phyloP scores from a whole-genome alignment of 768 basidiomycete genomes.

The Kwoniella pini region DNA sequence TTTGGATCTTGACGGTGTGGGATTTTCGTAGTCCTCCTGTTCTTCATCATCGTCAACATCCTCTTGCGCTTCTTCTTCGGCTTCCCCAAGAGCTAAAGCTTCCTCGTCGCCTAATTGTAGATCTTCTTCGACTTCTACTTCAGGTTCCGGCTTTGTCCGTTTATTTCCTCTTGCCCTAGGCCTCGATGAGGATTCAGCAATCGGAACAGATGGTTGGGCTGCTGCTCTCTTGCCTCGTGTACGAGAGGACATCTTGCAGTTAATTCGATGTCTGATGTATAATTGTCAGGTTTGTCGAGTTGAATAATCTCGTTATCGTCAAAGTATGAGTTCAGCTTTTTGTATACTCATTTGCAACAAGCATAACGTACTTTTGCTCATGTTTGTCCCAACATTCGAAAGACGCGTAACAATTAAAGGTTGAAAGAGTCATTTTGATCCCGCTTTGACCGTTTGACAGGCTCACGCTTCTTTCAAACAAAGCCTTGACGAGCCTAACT shows the following conservation, averaged over 20 bases:
- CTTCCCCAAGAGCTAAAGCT: slow-evolving; percentile 24
- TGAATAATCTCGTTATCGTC: too few relatives aligned
- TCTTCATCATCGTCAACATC: slow-evolving; percentile 25
- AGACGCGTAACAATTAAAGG: too few relatives aligned
- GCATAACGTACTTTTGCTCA: too few relatives aligned
- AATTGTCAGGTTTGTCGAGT: too few relatives aligned
- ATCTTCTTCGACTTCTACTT: slow-evolving; percentile 17
- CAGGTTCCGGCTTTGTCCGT: slow-evolving; percentile 11
- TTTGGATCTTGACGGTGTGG: slow-evolving; percentile 1
- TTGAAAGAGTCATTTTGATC: too few relatives aligned
- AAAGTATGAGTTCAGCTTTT: too few relatives aligned
- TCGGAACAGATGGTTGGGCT: not conserved
- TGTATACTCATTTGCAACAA: too few relatives aligned
- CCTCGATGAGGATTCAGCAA: slow-evolving; percentile 15
- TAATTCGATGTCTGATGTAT: too few relatives aligned
- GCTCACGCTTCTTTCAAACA: too few relatives aligned
- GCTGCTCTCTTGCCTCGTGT: slow-evolving; percentile 14
- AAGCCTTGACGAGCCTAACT: too few relatives aligned
- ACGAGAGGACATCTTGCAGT: slow-evolving; percentile 14
- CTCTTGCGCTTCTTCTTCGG: slow-evolving; percentile 19
- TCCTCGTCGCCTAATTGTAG: slow-evolving; percentile 3
- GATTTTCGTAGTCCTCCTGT: slow-evolving; percentile 16
- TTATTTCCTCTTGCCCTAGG: not conserved
- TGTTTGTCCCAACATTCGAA: too few relatives aligned
- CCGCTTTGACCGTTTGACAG: too few relatives aligned